Percentiles rank a stretch among this genome's conserved stretches.
Evolutionary conservation across 2,329 filamentous ascomycete species (phyloP).

Genomic region (Colletotrichum tropicale): DNA sequence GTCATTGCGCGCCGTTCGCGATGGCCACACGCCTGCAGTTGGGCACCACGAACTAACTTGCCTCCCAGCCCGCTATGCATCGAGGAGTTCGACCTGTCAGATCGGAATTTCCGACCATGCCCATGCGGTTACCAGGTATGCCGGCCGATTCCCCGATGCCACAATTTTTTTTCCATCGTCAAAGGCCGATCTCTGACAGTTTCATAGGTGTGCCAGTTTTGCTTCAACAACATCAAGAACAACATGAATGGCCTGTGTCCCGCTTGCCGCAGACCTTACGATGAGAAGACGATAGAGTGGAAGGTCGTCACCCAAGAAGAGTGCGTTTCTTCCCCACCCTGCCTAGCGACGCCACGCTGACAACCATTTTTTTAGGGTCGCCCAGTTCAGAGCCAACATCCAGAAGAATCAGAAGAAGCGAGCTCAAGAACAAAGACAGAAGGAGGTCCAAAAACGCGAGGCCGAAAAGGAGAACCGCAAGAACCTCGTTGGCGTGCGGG

Average conservation of each 20-base stretch:
- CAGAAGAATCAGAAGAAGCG: constrained; percentile 94
- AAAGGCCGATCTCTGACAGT: constrained; percentile 1
- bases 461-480: constrained; percentile 95
- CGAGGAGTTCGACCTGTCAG: constrained; percentile 97
- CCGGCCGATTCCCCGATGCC: background rate
- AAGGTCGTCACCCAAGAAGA: constrained; percentile 95
- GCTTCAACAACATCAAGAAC: constrained; percentile 98
- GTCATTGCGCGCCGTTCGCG: background rate
- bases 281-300: constrained; percentile 97
- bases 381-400: constrained; percentile 77
- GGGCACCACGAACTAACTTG: constrained; percentile 25
- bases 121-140: constrained; percentile 96
- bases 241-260: constrained; percentile 98
- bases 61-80: constrained; percentile 86
- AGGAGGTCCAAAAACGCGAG: constrained; percentile 95
- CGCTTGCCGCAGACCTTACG: constrained; percentile 94
- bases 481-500: constrained; percentile 91
- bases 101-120: constrained; percentile 96
- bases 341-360: constrained; percentile 20
- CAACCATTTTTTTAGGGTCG: constrained; percentile 55
- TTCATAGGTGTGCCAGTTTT: constrained; percentile 94
- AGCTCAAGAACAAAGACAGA: constrained; percentile 81
- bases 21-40: background rate
- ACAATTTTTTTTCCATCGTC: background rate
- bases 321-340: constrained; percentile 58